A percentile compares a stretch with the other conserved stretches of the same genome.
These are phyloP conservation scores for Candida schatavii DNA, from an alignment of 805 yeast genomes.

Conservation along the genomic window DNA sequence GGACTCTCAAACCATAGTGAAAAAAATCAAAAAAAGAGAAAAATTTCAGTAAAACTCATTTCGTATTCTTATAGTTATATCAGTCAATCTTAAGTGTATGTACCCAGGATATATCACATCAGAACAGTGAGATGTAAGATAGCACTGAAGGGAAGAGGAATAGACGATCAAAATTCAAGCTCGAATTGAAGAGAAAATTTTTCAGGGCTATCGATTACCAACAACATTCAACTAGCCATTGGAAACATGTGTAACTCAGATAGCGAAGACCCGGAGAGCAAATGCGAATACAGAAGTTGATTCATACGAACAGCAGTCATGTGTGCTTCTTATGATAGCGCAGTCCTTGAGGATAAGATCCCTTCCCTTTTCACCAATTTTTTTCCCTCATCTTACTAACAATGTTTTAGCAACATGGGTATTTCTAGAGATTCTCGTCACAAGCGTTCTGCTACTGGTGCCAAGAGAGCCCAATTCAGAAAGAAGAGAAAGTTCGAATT, in stretches of 20 bases:
- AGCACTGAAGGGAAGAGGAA: too few relatives aligned
- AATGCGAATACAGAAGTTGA: too few relatives aligned
- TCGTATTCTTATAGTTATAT: slow-evolving; percentile 5
- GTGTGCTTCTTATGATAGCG: too few relatives aligned
- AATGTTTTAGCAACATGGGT: slow-evolving; percentile 71
- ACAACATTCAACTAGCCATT: too few relatives aligned
- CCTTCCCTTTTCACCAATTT: slow-evolving; percentile 9
- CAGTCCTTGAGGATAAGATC: too few relatives aligned
- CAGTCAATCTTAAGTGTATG: slow-evolving; percentile 6
- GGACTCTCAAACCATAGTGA: too few relatives aligned
- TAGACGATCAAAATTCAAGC: too few relatives aligned
- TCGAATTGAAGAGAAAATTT: too few relatives aligned
- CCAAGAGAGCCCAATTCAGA: slow-evolving; percentile 99
- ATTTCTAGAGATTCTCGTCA: slow-evolving; percentile 99
- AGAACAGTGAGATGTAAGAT: neutral
- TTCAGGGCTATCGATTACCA: too few relatives aligned
- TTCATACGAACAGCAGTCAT: too few relatives aligned
- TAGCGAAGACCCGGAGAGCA: too few relatives aligned
- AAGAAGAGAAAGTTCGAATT: slow-evolving; percentile 99
- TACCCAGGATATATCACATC: neutral
- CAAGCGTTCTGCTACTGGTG: slow-evolving; percentile 99
- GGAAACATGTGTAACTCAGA: too few relatives aligned
- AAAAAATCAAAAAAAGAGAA: slow-evolving; percentile 1
- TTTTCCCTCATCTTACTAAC: slow-evolving; percentile 16
- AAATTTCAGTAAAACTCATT: slow-evolving; percentile 1